Percentiles rank a stretch among this genome's conserved stretches.
These are phyloP conservation scores for Boletus coccyginus DNA, from an alignment of 768 basidiomycete genomes.

Conservation along the genomic window DNA sequence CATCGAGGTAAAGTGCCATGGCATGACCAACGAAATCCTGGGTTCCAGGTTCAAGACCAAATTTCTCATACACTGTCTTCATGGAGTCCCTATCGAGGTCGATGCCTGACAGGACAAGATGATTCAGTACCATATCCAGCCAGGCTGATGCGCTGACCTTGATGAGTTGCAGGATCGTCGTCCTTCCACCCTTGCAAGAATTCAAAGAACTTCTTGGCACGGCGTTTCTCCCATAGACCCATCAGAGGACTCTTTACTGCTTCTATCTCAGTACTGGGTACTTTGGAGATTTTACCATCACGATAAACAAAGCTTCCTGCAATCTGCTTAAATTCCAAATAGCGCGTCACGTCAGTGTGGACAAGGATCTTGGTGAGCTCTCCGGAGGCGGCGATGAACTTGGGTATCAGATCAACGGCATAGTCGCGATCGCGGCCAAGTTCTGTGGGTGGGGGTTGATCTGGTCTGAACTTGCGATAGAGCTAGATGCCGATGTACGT, in stretches of 20 bases:
- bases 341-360: conserved; percentile 97
- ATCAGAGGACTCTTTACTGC: conserved; percentile 93
- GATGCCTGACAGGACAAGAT: conserved; percentile 51
- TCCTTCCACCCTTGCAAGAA: conserved; percentile 96
- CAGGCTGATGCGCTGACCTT: conserved; percentile 54
- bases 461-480: conserved; percentile 90
- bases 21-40: conserved; percentile 99
- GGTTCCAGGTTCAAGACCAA: conserved; percentile 94
- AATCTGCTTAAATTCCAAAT: conserved; percentile 99
- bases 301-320: conserved; percentile 97
- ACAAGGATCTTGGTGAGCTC: conserved; percentile 98
- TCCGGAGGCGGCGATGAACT: conserved; percentile 98
- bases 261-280: conserved; percentile 96
- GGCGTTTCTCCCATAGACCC: conserved; percentile 98
- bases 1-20: conserved; percentile 97
- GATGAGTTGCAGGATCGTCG: conserved; percentile 93
- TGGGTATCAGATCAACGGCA: conserved; percentile 95
- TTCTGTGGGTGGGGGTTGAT: conserved; percentile 71
- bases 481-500: conserved; percentile 52
- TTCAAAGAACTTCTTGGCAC: conserved; percentile 98
- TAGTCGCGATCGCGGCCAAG: conserved; percentile 98
- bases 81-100: conserved; percentile 89
- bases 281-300: conserved; percentile 95
- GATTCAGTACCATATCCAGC: neutral
- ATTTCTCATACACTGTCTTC: conserved; percentile 95